These are phyloP conservation scores for Pichia nanzhaoensis DNA, from an alignment of 805 yeast genomes.

Conservation along the genomic window DNA sequence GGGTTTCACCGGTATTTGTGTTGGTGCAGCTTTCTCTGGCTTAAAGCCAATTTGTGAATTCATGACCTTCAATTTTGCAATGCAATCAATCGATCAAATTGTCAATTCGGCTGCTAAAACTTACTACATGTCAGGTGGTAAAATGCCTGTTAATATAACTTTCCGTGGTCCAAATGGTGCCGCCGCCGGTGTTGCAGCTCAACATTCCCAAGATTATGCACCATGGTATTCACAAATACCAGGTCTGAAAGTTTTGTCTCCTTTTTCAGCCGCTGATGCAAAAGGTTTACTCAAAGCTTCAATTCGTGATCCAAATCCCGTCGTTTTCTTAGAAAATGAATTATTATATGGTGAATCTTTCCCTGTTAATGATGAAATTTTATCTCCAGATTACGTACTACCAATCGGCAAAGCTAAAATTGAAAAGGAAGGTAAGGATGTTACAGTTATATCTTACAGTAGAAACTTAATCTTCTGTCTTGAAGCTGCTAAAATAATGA, in stretches of 20 bases:
- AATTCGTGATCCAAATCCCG: constrained; percentile 98
- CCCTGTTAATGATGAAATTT: constrained; percentile 82
- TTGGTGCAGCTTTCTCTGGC: constrained; percentile 95
- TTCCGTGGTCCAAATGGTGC: constrained; percentile 99
- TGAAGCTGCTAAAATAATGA: constrained; percentile 83
- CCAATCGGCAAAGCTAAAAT: constrained; percentile 96
- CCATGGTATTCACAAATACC: constrained; percentile 99
- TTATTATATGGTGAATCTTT: constrained; percentile 87
- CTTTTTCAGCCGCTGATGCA: constrained; percentile 92
- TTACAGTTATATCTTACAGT: constrained; percentile 84
- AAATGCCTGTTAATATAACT: constrained; percentile 92
- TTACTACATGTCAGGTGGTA: constrained; percentile 98
- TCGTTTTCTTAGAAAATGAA: constrained; percentile 93
- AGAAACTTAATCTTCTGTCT: constrained; percentile 83
- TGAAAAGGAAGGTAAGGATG: constrained; percentile 88
- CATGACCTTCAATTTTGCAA: constrained; percentile 98
- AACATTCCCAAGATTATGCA: constrained; percentile 96
- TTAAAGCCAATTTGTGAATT: constrained; percentile 96
- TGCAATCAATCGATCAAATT: constrained; percentile 99
- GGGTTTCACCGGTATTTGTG: constrained; percentile 95
- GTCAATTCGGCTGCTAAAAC: constrained; percentile 98
- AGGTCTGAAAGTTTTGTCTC: constrained; percentile 94
- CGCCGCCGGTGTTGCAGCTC: constrained; percentile 99
- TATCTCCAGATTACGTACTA: constrained; percentile 79
- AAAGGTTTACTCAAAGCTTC: constrained; percentile 95